phyloP scores from a whole-genome alignment of 2,329 filamentous ascomycete genomes.

The Botrytis byssoidea region DNA sequence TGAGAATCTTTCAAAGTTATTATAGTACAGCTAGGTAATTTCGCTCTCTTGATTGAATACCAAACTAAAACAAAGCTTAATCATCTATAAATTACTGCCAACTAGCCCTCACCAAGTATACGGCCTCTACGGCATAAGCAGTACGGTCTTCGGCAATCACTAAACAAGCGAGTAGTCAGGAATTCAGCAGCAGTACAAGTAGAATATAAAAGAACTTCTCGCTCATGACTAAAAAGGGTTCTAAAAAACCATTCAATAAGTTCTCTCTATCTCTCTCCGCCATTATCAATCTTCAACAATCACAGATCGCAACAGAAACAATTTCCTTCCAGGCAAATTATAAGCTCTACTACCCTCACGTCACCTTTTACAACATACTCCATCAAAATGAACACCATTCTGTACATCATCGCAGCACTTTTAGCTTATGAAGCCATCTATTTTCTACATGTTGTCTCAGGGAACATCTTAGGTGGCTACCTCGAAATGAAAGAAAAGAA shows the following conservation, averaged over 20 bases:
- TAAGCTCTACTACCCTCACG: background rate
- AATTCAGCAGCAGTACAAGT: background rate
- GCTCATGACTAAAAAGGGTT: background rate
- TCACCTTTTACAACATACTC: background rate
- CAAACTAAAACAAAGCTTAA: too few relatives aligned
- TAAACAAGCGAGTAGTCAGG: background rate
- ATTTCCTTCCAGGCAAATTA: background rate
- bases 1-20: too few relatives aligned
- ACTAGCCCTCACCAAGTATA: background rate
- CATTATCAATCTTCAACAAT: background rate
- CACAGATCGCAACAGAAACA: background rate
- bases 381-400: background rate
- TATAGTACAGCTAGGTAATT: too few relatives aligned
- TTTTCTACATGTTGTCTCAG: accelerated
- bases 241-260: background rate
- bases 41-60: too few relatives aligned
- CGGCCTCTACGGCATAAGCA: background rate
- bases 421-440: too few relatives aligned
- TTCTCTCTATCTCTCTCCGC: background rate
- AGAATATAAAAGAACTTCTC: background rate
- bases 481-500: background rate
- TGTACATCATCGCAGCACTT: too few relatives aligned
- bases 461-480: accelerated
- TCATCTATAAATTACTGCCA: accelerated
- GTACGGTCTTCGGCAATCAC: background rate